A percentile compares a stretch with the other conserved stretches of the same genome.
Evolutionary conservation across 2,329 filamentous ascomycete genomes (phyloP).

Genomic region (Colletotrichum sp.): DNA sequence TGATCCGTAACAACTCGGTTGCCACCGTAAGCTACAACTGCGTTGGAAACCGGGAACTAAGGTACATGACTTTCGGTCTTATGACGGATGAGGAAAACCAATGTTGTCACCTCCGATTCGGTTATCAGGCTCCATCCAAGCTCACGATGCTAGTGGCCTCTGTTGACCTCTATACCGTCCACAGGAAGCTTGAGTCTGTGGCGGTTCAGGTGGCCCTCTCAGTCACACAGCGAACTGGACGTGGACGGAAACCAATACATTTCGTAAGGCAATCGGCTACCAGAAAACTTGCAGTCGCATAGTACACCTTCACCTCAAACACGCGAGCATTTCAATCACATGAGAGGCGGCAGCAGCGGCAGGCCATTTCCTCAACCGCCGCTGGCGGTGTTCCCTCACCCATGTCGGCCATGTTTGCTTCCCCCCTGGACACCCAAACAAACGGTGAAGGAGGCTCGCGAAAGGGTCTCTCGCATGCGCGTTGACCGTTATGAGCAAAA

Average conservation of each 20-base stretch:
- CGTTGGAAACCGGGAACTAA: too few relatives aligned
- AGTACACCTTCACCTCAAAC: not conserved
- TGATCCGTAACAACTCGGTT: too few relatives aligned
- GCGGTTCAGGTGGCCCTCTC: fast-evolving
- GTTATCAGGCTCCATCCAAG: not conserved
- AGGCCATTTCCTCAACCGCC: not conserved
- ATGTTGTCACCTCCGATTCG: not conserved
- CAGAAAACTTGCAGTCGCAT: not conserved
- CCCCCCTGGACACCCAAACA: not conserved
- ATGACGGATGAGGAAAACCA: not conserved
- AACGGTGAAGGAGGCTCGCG: not conserved
- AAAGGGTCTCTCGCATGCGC: not conserved
- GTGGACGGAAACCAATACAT: not conserved
- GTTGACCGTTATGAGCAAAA: not conserved
- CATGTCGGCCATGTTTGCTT: not conserved
- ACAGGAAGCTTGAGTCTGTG: not conserved
- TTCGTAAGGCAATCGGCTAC: not conserved
- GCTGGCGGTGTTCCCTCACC: not conserved
- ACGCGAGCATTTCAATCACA: not conserved
- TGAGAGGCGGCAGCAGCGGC: not conserved
- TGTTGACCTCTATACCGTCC: not conserved
- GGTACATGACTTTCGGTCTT: too few relatives aligned
- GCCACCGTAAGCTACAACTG: too few relatives aligned
- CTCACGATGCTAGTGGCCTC: not conserved
- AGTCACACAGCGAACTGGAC: not conserved